Conservation (phyloP, 441 rosid species). For the Biscutella laevigata region DNA sequence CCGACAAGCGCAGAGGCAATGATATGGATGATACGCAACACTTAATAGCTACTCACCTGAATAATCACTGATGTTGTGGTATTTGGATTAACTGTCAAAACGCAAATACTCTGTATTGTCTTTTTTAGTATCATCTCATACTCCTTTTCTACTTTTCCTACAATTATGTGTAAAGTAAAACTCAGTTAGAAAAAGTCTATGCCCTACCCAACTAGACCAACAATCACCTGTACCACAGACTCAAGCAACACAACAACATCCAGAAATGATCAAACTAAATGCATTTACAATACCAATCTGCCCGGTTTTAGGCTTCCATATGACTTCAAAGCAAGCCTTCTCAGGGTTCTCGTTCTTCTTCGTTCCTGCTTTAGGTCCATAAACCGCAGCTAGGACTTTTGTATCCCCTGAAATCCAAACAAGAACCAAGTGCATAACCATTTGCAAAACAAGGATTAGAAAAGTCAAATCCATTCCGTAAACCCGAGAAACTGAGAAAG, state of each 20-base stretch:
- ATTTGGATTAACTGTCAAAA: constrained; percentile 68
- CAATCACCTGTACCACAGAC: not conserved
- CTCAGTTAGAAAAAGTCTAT: not conserved
- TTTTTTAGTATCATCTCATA: constrained; percentile 71
- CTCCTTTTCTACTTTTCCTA: constrained; percentile 73
- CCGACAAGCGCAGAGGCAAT: not conserved
- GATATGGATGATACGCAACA: not conserved
- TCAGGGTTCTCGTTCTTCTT: constrained; percentile 88
- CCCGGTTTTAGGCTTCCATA: constrained; percentile 90
- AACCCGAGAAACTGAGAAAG: not conserved
- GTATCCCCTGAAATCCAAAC: constrained; percentile 49
- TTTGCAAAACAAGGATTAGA: too few species aligned
- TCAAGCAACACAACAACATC: not conserved
- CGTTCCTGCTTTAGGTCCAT: constrained; percentile 88
- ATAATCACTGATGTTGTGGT: constrained; percentile 73
- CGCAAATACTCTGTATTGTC: constrained; percentile 75
- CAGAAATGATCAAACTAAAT: not conserved
- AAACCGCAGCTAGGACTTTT: constrained; percentile 78
- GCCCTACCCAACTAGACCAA: not conserved
- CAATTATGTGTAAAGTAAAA: constrained; percentile 1
- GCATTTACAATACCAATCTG: constrained; percentile 45
- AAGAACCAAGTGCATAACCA: not conserved
- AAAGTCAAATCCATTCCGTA: too few species aligned
- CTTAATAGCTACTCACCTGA: constrained; percentile 37
- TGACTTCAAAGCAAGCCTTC: constrained; percentile 79